Evolutionary conservation across 257 asterid genomes (phyloP).

Genomic region (Nicotiana attenuata): DNA sequence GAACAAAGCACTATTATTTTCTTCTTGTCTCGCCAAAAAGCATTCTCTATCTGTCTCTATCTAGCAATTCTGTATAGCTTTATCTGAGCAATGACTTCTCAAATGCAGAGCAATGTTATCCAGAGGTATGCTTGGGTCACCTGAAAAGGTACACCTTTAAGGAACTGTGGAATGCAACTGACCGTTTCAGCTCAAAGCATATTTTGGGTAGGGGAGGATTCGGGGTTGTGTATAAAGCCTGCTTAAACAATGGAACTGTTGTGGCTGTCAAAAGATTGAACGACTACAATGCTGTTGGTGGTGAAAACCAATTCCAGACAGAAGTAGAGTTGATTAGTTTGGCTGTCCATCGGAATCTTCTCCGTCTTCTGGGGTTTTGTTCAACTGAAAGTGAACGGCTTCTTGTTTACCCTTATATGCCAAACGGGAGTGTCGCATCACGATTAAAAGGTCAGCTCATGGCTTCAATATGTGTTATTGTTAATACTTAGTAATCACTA

Average conservation of each 20-base stretch:
- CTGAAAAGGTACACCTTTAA: conserved; percentile 69
- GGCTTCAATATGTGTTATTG: background rate
- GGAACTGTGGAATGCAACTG: conserved; percentile 84
- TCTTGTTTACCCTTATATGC: conserved; percentile 81
- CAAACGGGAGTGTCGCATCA: conserved; percentile 87
- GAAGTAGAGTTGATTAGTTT: conserved; percentile 89
- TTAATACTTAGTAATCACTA: background rate
- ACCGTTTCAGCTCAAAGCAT: conserved; percentile 71
- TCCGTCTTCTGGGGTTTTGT: conserved; percentile 87
- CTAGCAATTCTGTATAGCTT: background rate
- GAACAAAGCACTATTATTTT: background rate
- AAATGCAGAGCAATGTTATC: conserved; percentile 78
- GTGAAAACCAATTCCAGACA: conserved; percentile 92
- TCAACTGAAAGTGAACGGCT: conserved; percentile 83
- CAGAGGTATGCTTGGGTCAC: conserved; percentile 88
- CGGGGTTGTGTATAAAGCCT: conserved; percentile 83
- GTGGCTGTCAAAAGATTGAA: conserved; percentile 94
- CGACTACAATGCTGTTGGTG: conserved; percentile 75
- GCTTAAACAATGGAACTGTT: conserved; percentile 61
- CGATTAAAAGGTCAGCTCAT: conserved; percentile 58
- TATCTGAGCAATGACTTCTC: conserved; percentile 2
- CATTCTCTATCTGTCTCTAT: background rate
- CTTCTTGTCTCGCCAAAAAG: background rate
- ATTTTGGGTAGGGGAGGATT: conserved; percentile 92
- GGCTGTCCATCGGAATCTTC: conserved; percentile 90